Evolutionary conservation across 345 rosid genomes (phyloP), one percentile per base, ranked within the genome.

Genomic region (Acer negundo): DNA sequence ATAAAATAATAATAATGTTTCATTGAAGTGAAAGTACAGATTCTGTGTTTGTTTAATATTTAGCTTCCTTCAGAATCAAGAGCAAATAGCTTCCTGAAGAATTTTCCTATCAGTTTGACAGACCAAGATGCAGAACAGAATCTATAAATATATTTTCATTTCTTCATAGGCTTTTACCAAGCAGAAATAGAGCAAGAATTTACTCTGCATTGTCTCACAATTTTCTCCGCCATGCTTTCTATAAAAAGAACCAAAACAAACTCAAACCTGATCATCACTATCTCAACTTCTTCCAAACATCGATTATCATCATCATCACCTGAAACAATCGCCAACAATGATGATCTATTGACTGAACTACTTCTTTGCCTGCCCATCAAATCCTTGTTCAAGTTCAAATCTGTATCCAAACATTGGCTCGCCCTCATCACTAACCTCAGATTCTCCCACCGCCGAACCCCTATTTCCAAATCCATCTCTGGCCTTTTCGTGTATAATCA

Each of bases 401-500:
- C 42, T 3, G 82, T 81, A 4, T 86, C 89, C 11, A 81, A 83
- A 17, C 72, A 77, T n/a, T 83, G 86, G 85, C 72, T 75, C 6
- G 77, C 78, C 49, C 71, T 83, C 72, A 79, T 86, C 65, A 67
- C 85, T 1, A 59, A 72, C 20, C 83, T 83, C 15, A 12, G 49
- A 35, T 83, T 81, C 70, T 71, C 73, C 61, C 76, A 11, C 10
- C 55, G 56, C 53, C 67, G 63, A 5, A 47, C 19, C 26, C 53
- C 23, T 35, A 6, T 13, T 20, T 1, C 38, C 10, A 28, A 5
- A 7, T 26, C 63, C 7, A 56, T 20, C 22, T 53, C 81, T 42
- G 7, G 42, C 42, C 42, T 38, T 38, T 42, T 42, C 9, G 46
- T 42, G 46, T 8, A 7, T 42, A 16, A 20, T 42, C 12, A 20